A percentile compares a stretch with the other conserved stretches of the same genome.
Conservation (phyloP, 2,329 filamentous ascomycete species). For the Arachnopeziza araneosa region DNA sequence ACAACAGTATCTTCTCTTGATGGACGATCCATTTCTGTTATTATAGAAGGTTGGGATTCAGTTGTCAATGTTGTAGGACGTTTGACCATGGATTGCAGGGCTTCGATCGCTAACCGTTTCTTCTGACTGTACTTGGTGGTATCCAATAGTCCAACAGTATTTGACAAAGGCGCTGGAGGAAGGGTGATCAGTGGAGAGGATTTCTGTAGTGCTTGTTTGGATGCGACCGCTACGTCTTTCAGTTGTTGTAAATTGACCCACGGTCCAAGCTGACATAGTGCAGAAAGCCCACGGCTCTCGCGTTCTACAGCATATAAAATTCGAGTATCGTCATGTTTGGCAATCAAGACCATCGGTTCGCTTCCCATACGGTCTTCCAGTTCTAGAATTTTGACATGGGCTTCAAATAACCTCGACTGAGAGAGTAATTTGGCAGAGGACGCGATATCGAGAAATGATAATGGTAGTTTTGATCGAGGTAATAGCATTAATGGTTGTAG, state of each 20-base stretch:
- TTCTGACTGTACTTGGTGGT: constrained; percentile 37
- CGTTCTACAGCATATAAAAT: constrained; percentile 60
- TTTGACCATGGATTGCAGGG: constrained; percentile 55
- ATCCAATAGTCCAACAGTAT: constrained; percentile 5
- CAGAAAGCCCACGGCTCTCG: constrained; percentile 55
- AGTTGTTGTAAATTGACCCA: constrained; percentile 60
- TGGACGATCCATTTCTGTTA: constrained; percentile 5
- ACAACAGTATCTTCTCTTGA: neutral
- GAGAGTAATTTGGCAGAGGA: constrained; percentile 45
- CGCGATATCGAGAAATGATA: constrained; percentile 56
- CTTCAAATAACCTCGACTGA: constrained; percentile 52
- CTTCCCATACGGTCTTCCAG: constrained; percentile 54
- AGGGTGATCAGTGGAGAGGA: constrained; percentile 10
- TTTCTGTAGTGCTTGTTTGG: constrained; percentile 32
- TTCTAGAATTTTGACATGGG: constrained; percentile 57
- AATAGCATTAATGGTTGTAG: constrained; percentile 58
- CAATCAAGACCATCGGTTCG: constrained; percentile 53
- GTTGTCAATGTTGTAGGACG: constrained; percentile 28
- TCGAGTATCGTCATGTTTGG: constrained; percentile 49
- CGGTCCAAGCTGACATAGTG: constrained; percentile 59
- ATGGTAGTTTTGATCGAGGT: constrained; percentile 51
- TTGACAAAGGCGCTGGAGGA: neutral
- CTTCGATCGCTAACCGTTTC: constrained; percentile 55
- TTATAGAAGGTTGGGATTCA: constrained; percentile 13
- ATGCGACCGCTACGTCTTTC: constrained; percentile 42